Base-by-base conservation (phyloP, 169 alveolate genomes). In the Plasmodium billcollinsi region DNA sequence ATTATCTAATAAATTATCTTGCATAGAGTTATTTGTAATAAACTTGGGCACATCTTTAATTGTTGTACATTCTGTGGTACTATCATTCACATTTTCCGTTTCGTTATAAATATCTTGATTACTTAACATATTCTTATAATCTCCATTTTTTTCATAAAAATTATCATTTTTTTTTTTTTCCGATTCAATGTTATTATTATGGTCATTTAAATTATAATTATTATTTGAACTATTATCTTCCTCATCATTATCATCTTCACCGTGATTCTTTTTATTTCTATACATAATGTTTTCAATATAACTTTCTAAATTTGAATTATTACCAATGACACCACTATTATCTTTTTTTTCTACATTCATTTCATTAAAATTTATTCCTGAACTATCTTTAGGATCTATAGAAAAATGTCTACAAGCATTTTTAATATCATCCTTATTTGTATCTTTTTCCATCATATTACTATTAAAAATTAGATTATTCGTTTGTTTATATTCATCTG, bases 31-130 rank as follows among this genome's bases (percentile, higher is more conserved):
- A 20, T 66, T 63, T n/a, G 26, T 14, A 20, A 26, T 33, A 15
- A 33, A 66, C 39, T 39, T 52, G 12, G 71, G 70, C 3, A 78
- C 18, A 45, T 78, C 76, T 26, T 33, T 78, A n/a, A 78, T 56
- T 7, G 80, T 65, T 43, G 67, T 26, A 50, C 76, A 78, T 7
- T 78, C 89, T 4, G 76, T 54, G 11, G 89, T 78, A 15, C 62
- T 78, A 43, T 78, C 89, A 78, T 78, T 78, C 45, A 50, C 20
- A 78, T 66, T 65, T 52, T 78, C 89, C n/a, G 39, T 66, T 15
- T 78, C 89, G 26, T 78, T 78, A 58, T 26, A 65, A 78, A 50
- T 33, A 43, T 65, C 71, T 45, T 24, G 63, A 45, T 74, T 43
- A 78, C 45, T 66, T 21, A 47, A 14, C 24, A 74, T 21, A 29